Percentiles rank a stretch among this genome's conserved stretches.
Evolutionary conservation across 176 grass and related monocot species (phyloP).

Genomic region (Dactylis glomerata): DNA sequence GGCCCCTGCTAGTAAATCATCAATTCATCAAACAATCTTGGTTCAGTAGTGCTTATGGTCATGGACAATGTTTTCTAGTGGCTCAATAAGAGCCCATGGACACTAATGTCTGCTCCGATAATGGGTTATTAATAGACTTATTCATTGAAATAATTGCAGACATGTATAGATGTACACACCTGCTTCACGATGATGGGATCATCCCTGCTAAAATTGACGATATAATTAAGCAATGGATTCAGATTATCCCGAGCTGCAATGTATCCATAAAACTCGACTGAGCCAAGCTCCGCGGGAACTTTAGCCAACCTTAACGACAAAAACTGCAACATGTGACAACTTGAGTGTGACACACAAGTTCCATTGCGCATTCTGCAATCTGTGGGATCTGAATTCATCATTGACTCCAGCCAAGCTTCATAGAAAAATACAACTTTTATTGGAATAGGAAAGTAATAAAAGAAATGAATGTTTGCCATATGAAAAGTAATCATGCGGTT

Average conservation of each 20-base stretch:
- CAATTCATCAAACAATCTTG: neutral
- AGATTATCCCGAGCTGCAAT: neutral
- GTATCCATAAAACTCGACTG: neutral
- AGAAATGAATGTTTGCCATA: neutral
- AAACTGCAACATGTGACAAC: neutral
- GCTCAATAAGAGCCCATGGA: neutral
- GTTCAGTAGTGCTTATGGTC: neutral
- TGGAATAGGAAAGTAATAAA: neutral
- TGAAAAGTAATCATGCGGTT: neutral
- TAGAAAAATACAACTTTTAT: neutral
- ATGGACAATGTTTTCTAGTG: neutral
- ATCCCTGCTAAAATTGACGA: neutral
- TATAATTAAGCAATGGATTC: slow-evolving; percentile 6
- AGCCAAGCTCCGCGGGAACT: neutral
- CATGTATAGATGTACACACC: neutral
- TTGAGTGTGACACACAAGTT: neutral
- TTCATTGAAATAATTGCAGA: neutral
- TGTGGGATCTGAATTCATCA: neutral
- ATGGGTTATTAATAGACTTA: neutral
- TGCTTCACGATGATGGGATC: neutral
- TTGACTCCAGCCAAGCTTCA: neutral
- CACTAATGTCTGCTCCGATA: too few relatives aligned
- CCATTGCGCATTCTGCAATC: neutral
- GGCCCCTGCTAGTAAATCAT: neutral
- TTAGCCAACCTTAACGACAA: neutral